phyloP scores from a whole-genome alignment of 2,329 filamentous ascomycete species.

The Xylariaceae sp. region DNA sequence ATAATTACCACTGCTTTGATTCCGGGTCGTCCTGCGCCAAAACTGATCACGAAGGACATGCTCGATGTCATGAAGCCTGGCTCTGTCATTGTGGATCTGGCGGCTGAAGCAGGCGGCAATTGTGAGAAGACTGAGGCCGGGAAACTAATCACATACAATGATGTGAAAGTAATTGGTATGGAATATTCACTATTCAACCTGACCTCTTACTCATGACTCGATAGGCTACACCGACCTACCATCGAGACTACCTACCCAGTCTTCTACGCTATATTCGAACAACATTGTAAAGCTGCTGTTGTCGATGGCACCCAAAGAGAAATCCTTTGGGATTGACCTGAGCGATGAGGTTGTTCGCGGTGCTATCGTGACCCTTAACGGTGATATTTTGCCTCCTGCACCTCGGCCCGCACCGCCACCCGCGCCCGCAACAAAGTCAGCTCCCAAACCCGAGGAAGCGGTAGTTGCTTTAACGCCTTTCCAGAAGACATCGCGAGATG shows the following conservation, averaged over 20 bases:
- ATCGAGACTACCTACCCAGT: slow-evolving; percentile 80
- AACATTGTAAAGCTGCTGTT: slow-evolving; percentile 87
- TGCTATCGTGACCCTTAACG: slow-evolving; percentile 75
- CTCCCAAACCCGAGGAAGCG: slow-evolving; percentile 47
- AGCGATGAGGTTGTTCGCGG: slow-evolving; percentile 82
- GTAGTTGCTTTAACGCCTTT: slow-evolving; percentile 71
- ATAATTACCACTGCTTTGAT: slow-evolving; percentile 92
- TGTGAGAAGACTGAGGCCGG: slow-evolving; percentile 77
- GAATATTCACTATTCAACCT: slow-evolving; percentile 1
- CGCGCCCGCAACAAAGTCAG: slow-evolving; percentile 42
- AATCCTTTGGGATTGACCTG: slow-evolving; percentile 75
- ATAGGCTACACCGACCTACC: slow-evolving; percentile 80
- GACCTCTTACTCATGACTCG: slow-evolving; percentile 23
- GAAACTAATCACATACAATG: slow-evolving; percentile 65
- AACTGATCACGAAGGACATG: slow-evolving; percentile 76
- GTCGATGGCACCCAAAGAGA: slow-evolving; percentile 73
- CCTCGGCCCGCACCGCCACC: slow-evolving; percentile 62
- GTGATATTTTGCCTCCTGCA: slow-evolving; percentile 69
- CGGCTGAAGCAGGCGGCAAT: slow-evolving; percentile 83
- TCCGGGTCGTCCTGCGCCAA: slow-evolving; percentile 76
- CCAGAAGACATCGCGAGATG: slow-evolving; percentile 74
- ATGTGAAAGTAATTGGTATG: slow-evolving; percentile 77
- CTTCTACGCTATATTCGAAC: slow-evolving; percentile 87
- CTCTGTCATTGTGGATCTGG: slow-evolving; percentile 82
- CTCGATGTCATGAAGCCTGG: slow-evolving; percentile 84